Conservation (phyloP, 345 rosid genomes). For the Lepidium sativum region DNA sequence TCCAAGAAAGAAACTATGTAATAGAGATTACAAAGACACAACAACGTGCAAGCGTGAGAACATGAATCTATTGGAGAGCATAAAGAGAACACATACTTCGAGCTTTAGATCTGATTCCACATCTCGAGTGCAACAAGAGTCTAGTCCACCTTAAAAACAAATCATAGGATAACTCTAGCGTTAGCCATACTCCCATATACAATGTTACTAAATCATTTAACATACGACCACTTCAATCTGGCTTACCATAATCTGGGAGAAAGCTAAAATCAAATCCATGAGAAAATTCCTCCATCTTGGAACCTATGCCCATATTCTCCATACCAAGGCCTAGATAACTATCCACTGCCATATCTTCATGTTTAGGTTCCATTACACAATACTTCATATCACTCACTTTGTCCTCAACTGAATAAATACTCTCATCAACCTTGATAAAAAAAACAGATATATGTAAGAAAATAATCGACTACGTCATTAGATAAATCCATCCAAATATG, state of each 20-base stretch:
- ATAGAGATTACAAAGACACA: neutral
- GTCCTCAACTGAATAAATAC: conserved; percentile 32
- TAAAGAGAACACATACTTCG: conserved; percentile 47
- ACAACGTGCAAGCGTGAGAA: neutral
- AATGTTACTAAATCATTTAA: neutral
- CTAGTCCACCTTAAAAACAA: conserved; percentile 47
- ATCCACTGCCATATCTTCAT: conserved; percentile 42
- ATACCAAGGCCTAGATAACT: conserved; percentile 39
- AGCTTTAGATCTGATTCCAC: conserved; percentile 48
- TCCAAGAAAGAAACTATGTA: conserved; percentile 2
- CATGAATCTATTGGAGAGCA: neutral
- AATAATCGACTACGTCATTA: neutral
- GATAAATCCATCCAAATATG: conserved; percentile 6
- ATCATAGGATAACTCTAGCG: neutral
- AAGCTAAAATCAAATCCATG: conserved; percentile 39
- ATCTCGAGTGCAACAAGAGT: conserved; percentile 30
- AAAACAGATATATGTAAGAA: neutral
- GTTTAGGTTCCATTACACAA: conserved; percentile 41
- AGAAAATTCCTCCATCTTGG: conserved; percentile 42
- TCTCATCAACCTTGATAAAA: conserved; percentile 41
- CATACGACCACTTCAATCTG: neutral
- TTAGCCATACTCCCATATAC: neutral
- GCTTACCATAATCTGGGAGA: conserved; percentile 35
- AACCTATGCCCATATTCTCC: conserved; percentile 40
- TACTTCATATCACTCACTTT: conserved; percentile 38